phyloP scores from a whole-genome alignment of 768 basidiomycete genomes.

The Lyophyllum atratum region DNA sequence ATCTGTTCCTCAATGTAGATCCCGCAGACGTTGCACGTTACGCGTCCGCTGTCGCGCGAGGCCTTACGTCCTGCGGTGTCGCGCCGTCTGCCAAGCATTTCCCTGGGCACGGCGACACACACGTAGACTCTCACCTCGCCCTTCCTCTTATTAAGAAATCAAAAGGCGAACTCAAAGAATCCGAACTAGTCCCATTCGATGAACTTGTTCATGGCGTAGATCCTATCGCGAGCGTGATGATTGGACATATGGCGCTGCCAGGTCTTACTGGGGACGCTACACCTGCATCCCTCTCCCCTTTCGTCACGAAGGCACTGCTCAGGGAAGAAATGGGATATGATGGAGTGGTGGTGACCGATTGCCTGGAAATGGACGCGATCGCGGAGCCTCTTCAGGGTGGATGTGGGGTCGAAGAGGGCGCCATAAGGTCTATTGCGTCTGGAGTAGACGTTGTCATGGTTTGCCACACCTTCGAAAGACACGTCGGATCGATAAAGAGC shows the following conservation, averaged over 20 bases:
- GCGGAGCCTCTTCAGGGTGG: conserved; percentile 45
- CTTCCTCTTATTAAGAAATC: conserved; percentile 62
- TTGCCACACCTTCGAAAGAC: conserved; percentile 60
- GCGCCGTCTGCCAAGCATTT: conserved; percentile 73
- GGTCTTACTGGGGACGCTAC: conserved; percentile 51
- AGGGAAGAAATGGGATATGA: conserved; percentile 50
- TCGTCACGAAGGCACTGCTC: conserved; percentile 54
- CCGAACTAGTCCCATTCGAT: conserved; percentile 63
- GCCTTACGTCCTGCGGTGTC: conserved; percentile 48
- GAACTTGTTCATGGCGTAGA: conserved; percentile 35
- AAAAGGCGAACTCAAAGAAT: conserved; percentile 37
- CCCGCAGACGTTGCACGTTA: conserved; percentile 51
- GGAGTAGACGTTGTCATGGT: conserved; percentile 78
- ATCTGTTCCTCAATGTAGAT: conserved; percentile 37
- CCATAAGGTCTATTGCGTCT: conserved; percentile 56
- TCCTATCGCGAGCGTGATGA: conserved; percentile 64
- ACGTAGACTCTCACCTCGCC: conserved; percentile 69
- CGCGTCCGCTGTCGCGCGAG: conserved; percentile 46
- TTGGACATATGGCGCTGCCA: conserved; percentile 74
- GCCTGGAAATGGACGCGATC: conserved; percentile 77
- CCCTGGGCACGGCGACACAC: conserved; percentile 75
- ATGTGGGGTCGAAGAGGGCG: conserved; percentile 52
- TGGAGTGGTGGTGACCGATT: conserved; percentile 72
- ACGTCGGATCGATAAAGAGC: conserved; percentile 53
- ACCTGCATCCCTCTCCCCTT: conserved; percentile 59